Conservation (phyloP, 768 basidiomycete genomes). For the Gelatoporia subvermispora region DNA sequence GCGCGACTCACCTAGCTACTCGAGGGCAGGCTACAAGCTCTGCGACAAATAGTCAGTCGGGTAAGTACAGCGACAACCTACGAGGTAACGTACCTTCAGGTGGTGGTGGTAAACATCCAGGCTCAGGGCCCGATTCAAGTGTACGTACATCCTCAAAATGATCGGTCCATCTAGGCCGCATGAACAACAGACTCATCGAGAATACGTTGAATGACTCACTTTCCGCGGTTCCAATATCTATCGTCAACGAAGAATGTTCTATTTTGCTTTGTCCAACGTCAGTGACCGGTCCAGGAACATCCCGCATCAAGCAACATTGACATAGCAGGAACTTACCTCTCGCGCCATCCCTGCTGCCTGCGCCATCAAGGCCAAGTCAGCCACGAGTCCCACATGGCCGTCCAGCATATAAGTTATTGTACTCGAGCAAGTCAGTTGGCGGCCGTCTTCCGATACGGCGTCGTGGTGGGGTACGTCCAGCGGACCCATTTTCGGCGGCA, state of each 20-base stretch:
- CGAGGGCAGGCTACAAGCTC: conserved; percentile 74
- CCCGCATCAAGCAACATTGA: not conserved
- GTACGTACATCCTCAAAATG: conserved; percentile 52
- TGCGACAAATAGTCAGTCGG: conserved; percentile 20
- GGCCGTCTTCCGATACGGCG: conserved; percentile 19
- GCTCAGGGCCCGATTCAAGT: conserved; percentile 59
- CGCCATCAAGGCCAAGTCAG: conserved; percentile 62
- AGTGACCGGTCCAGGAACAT: not conserved
- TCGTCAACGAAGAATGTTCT: conserved; percentile 68
- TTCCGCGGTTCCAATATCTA: conserved; percentile 70
- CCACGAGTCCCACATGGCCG: conserved; percentile 58
- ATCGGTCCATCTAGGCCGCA: conserved; percentile 51
- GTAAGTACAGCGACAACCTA: not conserved
- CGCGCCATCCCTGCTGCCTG: conserved; percentile 63
- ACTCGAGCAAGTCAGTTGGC: conserved; percentile 40
- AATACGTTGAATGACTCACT: conserved; percentile 33
- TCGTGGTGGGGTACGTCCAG: conserved; percentile 29
- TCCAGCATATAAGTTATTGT: conserved; percentile 72
- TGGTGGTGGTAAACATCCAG: conserved; percentile 56
- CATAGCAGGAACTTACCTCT: conserved; percentile 39
- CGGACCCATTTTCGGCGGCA: conserved; percentile 16
- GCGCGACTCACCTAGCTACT: conserved; percentile 47
- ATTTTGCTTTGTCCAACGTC: conserved; percentile 38
- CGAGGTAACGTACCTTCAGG: conserved; percentile 45
- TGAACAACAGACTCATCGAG: not conserved